These are phyloP conservation scores for Aspergillus nidulans DNA, from an alignment of 495 filamentous ascomycete genomes.

Conservation along the genomic window DNA sequence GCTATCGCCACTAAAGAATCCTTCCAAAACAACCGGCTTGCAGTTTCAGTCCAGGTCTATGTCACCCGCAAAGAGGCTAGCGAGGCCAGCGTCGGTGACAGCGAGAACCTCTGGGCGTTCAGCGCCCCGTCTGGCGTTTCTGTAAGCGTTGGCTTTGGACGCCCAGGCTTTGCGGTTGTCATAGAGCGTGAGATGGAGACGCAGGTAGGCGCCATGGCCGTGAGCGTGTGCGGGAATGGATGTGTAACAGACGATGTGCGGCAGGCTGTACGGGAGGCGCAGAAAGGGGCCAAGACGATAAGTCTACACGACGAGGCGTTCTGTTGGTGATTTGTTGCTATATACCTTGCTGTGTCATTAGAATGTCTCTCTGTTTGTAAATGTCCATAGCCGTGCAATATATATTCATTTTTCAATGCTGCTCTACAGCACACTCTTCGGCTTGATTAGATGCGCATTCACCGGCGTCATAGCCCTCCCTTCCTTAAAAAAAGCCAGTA, in stretches of 20 bases:
- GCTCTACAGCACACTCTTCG: constrained; percentile 16
- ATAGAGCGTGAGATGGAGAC: constrained; percentile 32
- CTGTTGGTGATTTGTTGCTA: constrained; percentile 32
- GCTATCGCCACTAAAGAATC: constrained; percentile 27
- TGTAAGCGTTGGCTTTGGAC: constrained; percentile 28
- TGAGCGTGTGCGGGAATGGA: constrained; percentile 44
- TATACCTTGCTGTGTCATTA: background rate
- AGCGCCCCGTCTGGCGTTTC: constrained; percentile 27
- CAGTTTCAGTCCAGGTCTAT: constrained; percentile 33
- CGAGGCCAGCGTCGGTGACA: constrained; percentile 21
- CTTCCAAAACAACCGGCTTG: constrained; percentile 28
- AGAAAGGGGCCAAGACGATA: constrained; percentile 27
- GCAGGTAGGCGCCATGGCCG: constrained; percentile 42
- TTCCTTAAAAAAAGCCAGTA: constrained; percentile 53
- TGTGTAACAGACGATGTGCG: constrained; percentile 42
- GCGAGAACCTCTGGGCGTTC: constrained; percentile 28
- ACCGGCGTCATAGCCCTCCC: constrained; percentile 59
- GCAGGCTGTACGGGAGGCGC: constrained; percentile 31
- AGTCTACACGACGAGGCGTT: constrained; percentile 44
- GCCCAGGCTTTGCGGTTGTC: constrained; percentile 31
- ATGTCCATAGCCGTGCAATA: background rate
- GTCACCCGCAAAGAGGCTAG: constrained; percentile 27
- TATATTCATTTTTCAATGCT: background rate
- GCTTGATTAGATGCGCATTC: constrained; percentile 51
- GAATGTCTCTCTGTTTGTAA: background rate